phyloP scores from a whole-genome alignment of 768 basidiomycete genomes.

The Pleurotus pulmonarius region DNA sequence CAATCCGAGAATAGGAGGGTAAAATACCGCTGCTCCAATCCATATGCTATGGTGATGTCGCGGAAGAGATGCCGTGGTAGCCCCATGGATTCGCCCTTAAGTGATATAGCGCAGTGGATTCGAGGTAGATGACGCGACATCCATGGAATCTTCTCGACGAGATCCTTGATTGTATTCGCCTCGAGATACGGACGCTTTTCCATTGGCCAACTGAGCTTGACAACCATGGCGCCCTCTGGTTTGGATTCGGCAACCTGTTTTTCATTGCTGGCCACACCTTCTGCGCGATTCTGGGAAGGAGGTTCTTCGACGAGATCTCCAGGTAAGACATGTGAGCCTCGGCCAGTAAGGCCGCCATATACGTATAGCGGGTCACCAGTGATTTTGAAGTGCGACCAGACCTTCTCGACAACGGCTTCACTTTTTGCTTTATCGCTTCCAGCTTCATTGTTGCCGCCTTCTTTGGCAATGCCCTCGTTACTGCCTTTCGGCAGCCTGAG shows the following conservation, averaged over 20 bases:
- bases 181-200: slow-evolving; percentile 8
- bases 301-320: neutral
- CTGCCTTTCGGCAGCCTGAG: too few relatives aligned
- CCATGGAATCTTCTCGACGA: slow-evolving; percentile 9
- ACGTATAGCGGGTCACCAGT: slow-evolving; percentile 2
- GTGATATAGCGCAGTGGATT: neutral
- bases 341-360: slow-evolving; percentile 13
- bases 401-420: too few relatives aligned
- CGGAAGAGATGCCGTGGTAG: slow-evolving; percentile 8
- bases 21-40: slow-evolving; percentile 12
- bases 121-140: slow-evolving; percentile 14
- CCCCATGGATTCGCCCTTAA: slow-evolving; percentile 4
- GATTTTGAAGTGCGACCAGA: too few relatives aligned
- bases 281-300: neutral
- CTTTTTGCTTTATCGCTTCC: too few relatives aligned
- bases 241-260: too few relatives aligned
- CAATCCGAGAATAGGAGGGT: slow-evolving; percentile 13
- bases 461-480: too few relatives aligned
- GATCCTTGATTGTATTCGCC: slow-evolving; percentile 4
- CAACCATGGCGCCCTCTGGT: neutral
- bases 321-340: slow-evolving; percentile 14
- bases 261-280: neutral
- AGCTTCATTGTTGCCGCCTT: too few relatives aligned
- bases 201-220: slow-evolving; percentile 17
- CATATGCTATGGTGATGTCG: neutral